Evolutionary conservation across 2,329 filamentous ascomycete species (phyloP), one percentile per base, ranked within the genome.

Genomic region (Fusarium sp.): DNA sequence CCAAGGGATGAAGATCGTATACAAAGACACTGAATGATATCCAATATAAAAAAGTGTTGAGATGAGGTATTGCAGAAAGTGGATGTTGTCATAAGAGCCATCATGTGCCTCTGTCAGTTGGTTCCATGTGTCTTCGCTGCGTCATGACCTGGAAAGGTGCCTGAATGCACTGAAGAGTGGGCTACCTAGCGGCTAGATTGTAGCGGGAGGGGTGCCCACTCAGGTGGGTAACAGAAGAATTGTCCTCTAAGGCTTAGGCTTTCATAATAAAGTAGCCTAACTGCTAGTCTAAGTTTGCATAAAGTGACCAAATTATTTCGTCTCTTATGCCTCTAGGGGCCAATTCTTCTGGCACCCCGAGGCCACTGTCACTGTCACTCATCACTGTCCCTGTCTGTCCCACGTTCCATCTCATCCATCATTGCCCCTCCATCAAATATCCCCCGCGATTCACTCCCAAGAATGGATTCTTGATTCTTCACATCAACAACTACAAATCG

Each of bases 81-180:
- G 47, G 27, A 68, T 65, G 58, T 30, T 69, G 57, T 70, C 57
- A 70, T 71, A 51, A 47, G 47, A 51, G 29, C 49, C 30, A 60
- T 71, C 67, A 70, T 70, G 67, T 65, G 61, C 61, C 51, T 45
- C 30, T 64, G 54, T 71, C 60, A 71, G 63, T 68, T 47, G 49
- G 22, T 53, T 42, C 13, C 49, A 20, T 41, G 48, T 27, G 32
- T 52, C 42, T 68, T 54, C n/a, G 53, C 52, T 65, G 67, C 67
- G 68, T 70, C 68, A 71, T 70, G 67, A 62, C 61, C 66, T 57
- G 61, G 32, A 65, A 53, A 37, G 61, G 66, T 66, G 61, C 63
- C 61, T 66, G 64, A 55, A 42, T 41, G 37, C 24, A 29, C 49
- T 53, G 24, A 18, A 37, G 34, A 22, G 34, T 53, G 49, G 25